Conservation (phyloP, 1,284 basidiomycete genomes). For the Pseudozyma pruni region DNA sequence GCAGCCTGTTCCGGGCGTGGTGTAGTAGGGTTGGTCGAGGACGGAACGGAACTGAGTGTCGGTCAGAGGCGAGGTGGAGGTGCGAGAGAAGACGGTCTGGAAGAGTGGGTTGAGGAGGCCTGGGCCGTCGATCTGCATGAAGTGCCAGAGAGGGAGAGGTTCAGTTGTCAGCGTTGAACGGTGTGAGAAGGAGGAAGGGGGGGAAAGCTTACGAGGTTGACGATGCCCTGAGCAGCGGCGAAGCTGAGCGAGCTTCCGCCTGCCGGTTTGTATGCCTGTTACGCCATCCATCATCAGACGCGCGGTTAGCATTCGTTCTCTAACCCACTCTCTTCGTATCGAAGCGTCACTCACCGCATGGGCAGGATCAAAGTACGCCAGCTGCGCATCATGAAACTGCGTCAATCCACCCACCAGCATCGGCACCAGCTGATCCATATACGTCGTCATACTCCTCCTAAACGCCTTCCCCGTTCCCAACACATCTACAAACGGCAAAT, state of each 20-base stretch:
- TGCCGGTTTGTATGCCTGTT: slow-evolving; percentile 16
- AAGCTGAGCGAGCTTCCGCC: slow-evolving; percentile 13
- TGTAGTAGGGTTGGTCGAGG: slow-evolving; percentile 26
- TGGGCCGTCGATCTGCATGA: slow-evolving; percentile 18
- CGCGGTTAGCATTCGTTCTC: too few species aligned
- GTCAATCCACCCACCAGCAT: slow-evolving; percentile 11
- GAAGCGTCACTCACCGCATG: too few species aligned
- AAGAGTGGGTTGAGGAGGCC: slow-evolving; percentile 15
- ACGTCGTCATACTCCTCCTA: slow-evolving; percentile 12
- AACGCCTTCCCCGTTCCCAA: slow-evolving; percentile 16
- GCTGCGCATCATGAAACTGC: slow-evolving; percentile 13
- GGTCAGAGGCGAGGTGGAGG: slow-evolving; percentile 6
- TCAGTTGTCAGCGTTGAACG: background rate
- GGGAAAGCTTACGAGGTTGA: slow-evolving; percentile 12
- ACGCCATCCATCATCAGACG: too few species aligned
- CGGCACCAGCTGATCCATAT: slow-evolving; percentile 21
- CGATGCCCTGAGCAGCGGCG: slow-evolving; percentile 13
- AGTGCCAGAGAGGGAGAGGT: background rate
- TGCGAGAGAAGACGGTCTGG: slow-evolving; percentile 13
- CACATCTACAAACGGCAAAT: slow-evolving; percentile 19
- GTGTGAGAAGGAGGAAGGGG: background rate
- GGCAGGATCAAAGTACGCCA: slow-evolving; percentile 22
- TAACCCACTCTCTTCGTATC: too few species aligned
- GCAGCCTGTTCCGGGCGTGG: slow-evolving; percentile 14
- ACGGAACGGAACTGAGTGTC: slow-evolving; percentile 9